These are phyloP conservation scores for Globisporangium takayamanum DNA, from an alignment of 352 stramenopile species.

Conservation along the genomic window DNA sequence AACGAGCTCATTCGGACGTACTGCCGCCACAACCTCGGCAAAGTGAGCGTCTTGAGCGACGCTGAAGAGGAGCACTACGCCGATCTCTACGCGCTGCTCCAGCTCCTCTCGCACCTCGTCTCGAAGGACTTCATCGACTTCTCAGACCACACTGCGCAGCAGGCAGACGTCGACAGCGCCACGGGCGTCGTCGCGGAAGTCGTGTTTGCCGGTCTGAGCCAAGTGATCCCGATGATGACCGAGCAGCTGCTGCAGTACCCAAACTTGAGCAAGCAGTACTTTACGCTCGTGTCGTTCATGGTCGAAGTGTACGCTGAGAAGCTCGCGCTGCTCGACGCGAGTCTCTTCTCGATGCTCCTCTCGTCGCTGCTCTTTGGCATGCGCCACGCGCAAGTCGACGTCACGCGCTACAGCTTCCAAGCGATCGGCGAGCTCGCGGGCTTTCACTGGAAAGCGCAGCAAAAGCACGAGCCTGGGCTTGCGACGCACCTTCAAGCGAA, in stretches of 20 bases:
- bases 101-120: conserved; percentile 72
- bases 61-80: conserved; percentile 74
- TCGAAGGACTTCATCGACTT: conserved; percentile 86
- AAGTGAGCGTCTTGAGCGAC: conserved; percentile 52
- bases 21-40: conserved; percentile 61
- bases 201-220: conserved; percentile 81
- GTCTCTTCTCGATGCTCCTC: conserved; percentile 71
- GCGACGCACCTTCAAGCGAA: conserved; percentile 36
- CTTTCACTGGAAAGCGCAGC: conserved; percentile 64
- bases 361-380: conserved; percentile 72
- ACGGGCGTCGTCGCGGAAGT: conserved; percentile 78
- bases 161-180: conserved; percentile 45
- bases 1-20: conserved; percentile 69
- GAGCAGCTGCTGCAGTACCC: conserved; percentile 83
- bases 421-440: conserved; percentile 65
- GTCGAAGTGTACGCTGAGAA: conserved; percentile 84
- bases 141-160: conserved; percentile 58
- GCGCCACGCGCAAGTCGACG: conserved; percentile 64
- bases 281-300: conserved; percentile 84
- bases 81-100: conserved; percentile 68
- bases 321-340: conserved; percentile 45
- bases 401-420: conserved; percentile 79
- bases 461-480: conserved; percentile 42
- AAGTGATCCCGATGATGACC: conserved; percentile 88
- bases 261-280: conserved; percentile 84